Conservation (phyloP, 1,284 basidiomycete species). For the Rhodotorula sp. region DNA sequence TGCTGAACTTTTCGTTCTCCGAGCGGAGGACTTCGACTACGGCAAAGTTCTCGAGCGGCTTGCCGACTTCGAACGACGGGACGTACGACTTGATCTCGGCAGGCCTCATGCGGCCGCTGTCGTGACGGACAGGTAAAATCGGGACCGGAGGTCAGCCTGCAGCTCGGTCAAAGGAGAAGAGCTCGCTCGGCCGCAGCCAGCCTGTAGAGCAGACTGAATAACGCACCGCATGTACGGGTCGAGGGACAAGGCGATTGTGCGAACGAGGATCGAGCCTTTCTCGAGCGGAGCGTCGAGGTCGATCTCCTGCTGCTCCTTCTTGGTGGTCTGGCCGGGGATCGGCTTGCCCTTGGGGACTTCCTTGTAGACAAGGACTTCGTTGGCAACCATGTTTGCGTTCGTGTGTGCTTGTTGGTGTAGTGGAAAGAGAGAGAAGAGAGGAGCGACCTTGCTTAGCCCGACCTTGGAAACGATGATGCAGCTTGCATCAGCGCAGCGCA, state of each 20-base stretch:
- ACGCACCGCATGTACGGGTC: conserved; percentile 18
- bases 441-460: neutral
- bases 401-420: neutral
- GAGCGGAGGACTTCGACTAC: conserved; percentile 38
- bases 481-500: neutral
- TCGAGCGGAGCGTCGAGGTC: conserved; percentile 56
- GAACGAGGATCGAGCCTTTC: conserved; percentile 58
- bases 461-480: neutral
- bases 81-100: conserved; percentile 37
- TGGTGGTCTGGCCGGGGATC: conserved; percentile 44
- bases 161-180: neutral
- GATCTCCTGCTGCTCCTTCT: conserved; percentile 55
- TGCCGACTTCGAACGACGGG: conserved; percentile 30
- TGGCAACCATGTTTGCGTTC: conserved; percentile 28
- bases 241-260: conserved; percentile 54
- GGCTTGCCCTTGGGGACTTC: conserved; percentile 43
- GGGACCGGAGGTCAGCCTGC: neutral
- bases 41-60: conserved; percentile 37
- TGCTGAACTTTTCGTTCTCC: conserved; percentile 22
- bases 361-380: conserved; percentile 49
- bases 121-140: conserved; percentile 5
- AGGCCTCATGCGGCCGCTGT: conserved; percentile 35
- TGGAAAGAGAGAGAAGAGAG: no score
- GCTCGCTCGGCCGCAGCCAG: neutral
- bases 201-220: neutral